Evolutionary conservation across 2,329 filamentous ascomycete species (phyloP).

Genomic region (Coniosporium tulheliwenetii): DNA sequence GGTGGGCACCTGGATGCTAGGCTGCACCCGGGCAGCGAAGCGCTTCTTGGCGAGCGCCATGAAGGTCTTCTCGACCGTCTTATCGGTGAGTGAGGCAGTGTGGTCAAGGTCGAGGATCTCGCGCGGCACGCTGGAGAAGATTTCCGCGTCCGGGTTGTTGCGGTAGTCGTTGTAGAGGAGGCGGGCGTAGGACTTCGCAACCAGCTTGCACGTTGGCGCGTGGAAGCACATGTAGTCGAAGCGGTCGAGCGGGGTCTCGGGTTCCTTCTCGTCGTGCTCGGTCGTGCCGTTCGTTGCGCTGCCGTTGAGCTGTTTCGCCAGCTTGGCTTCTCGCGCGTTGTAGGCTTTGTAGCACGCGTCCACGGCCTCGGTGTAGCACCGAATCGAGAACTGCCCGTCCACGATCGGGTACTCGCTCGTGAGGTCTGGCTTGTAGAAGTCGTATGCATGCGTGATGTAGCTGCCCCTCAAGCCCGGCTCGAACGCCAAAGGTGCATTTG

Average conservation of each 20-base stretch:
- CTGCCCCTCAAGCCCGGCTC: slow-evolving; percentile 34
- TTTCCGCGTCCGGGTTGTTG: slow-evolving; percentile 26
- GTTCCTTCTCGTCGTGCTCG: slow-evolving; percentile 14
- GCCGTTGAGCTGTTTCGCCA: slow-evolving; percentile 26
- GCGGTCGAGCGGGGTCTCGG: slow-evolving; percentile 32
- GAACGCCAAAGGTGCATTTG: slow-evolving; percentile 32
- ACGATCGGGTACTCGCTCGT: slow-evolving; percentile 38
- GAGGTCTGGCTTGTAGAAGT: slow-evolving; percentile 40
- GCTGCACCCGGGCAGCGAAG: slow-evolving; percentile 32
- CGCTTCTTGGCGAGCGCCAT: slow-evolving; percentile 36
- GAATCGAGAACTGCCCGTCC: slow-evolving; percentile 35
- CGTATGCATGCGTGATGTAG: slow-evolving; percentile 36
- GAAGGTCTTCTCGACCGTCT: slow-evolving; percentile 37
- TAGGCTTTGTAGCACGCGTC: slow-evolving; percentile 39
- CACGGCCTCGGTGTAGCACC: slow-evolving; percentile 37
- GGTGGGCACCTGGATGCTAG: slow-evolving; percentile 32
- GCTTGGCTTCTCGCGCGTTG: slow-evolving; percentile 30
- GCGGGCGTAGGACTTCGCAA: slow-evolving; percentile 37
- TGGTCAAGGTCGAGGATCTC: slow-evolving; percentile 31
- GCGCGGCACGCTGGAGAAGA: slow-evolving; percentile 33
- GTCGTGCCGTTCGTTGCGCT: slow-evolving; percentile 20
- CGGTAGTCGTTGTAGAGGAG: slow-evolving; percentile 37
- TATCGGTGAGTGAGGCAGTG: slow-evolving; percentile 32
- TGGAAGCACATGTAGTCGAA: slow-evolving; percentile 42
- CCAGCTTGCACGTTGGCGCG: slow-evolving; percentile 37